phyloP scores from a whole-genome alignment of 495 filamentous ascomycete genomes.

The Talaromyces proteolyticus region DNA sequence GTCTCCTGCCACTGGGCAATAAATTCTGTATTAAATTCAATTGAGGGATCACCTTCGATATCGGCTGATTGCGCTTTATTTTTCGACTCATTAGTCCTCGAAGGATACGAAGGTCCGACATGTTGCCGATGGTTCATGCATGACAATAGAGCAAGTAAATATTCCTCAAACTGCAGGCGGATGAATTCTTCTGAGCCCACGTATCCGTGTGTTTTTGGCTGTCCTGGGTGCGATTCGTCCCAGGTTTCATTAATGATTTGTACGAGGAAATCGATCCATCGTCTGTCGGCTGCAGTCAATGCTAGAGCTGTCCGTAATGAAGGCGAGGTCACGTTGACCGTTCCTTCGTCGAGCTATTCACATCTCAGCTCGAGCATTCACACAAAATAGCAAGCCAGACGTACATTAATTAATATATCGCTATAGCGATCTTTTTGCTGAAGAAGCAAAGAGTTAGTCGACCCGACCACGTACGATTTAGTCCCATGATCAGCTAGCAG shows the following conservation, averaged over 20 bases:
- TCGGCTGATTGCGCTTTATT: constrained; percentile 31
- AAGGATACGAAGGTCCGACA: constrained; percentile 33
- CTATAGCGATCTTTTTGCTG: constrained; percentile 97
- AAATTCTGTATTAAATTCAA: constrained; percentile 70
- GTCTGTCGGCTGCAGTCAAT: constrained; percentile 79
- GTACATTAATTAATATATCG: constrained; percentile 87
- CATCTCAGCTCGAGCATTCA: neutral
- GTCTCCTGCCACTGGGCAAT: constrained; percentile 77
- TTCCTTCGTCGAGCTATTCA: constrained; percentile 74
- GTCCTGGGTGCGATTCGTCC: constrained; percentile 84
- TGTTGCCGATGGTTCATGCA: constrained; percentile 86
- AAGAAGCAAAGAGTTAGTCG: constrained; percentile 87
- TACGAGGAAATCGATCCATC: constrained; percentile 95
- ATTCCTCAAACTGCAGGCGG: constrained; percentile 95
- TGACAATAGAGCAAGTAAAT: constrained; percentile 82
- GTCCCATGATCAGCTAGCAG: constrained; percentile 89
- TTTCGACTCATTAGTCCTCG: constrained; percentile 13
- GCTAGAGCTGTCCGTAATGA: constrained; percentile 71
- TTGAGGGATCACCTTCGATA: constrained; percentile 75
- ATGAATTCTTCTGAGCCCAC: constrained; percentile 98
- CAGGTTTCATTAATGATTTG: constrained; percentile 93
- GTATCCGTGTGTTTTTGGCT: constrained; percentile 91
- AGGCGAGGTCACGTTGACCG: constrained; percentile 73
- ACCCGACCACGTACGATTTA: constrained; percentile 95
- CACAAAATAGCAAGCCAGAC: constrained; percentile 8